A percentile compares a stretch with the other conserved stretches of the same genome.
Evolutionary conservation across 2,329 filamentous ascomycete species (phyloP).

Genomic region (Phoma sp.): DNA sequence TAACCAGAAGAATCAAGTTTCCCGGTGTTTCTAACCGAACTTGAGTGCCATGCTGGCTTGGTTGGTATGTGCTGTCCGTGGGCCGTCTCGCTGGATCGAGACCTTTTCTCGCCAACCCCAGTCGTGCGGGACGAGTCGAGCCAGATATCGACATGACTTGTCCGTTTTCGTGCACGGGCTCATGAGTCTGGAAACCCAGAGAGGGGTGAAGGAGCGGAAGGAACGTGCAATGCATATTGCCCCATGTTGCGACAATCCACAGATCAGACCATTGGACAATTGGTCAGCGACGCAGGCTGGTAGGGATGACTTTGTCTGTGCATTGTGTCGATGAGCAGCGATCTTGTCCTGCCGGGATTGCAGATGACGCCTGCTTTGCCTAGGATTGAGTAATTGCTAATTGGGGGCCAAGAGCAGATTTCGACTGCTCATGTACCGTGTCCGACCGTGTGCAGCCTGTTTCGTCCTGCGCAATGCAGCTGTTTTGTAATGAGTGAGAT

Average conservation of each 20-base stretch:
- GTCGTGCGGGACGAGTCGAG: slow-evolving; percentile 16
- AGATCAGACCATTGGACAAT: slow-evolving; percentile 10
- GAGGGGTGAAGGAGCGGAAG: slow-evolving; percentile 16
- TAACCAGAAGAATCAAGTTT: neutral
- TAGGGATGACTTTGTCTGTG: slow-evolving; percentile 5
- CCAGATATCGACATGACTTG: slow-evolving; percentile 6
- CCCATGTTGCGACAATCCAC: slow-evolving; percentile 12
- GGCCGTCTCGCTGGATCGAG: slow-evolving; percentile 23
- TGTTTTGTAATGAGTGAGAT: neutral
- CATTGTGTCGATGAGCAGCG: neutral
- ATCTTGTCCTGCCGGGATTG: neutral
- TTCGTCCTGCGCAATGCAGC: neutral
- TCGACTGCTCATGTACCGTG: neutral
- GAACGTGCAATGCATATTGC: slow-evolving; percentile 10
- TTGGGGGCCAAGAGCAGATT: neutral
- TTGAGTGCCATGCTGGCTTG: slow-evolving; percentile 5
- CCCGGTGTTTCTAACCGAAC: neutral
- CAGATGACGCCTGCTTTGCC: slow-evolving; percentile 12
- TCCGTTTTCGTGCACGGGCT: slow-evolving; percentile 11
- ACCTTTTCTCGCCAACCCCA: slow-evolving; percentile 31
- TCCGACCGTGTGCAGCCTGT: slow-evolving; percentile 2
- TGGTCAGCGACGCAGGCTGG: slow-evolving; percentile 14
- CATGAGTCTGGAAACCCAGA: slow-evolving; percentile 8
- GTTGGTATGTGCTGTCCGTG: slow-evolving; percentile 8
- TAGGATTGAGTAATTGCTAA: neutral